These are phyloP conservation scores for Hymenochaete sp. DNA, from an alignment of 1,284 basidiomycete genomes.

Conservation along the genomic window DNA sequence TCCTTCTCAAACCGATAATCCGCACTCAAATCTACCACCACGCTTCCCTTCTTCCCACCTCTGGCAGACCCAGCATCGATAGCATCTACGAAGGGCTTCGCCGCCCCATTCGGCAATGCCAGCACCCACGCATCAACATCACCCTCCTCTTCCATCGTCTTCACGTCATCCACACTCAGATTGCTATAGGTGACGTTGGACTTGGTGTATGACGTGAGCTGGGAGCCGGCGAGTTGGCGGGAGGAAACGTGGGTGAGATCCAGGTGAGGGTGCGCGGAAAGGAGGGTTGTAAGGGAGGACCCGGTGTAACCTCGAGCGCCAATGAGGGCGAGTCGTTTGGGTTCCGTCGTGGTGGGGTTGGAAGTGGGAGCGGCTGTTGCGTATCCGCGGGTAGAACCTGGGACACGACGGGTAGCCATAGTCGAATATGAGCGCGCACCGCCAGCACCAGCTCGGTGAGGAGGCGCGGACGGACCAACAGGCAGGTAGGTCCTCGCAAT, in stretches of 20 bases:
- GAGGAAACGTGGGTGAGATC: slow-evolving; percentile 93
- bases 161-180: slow-evolving; percentile 68
- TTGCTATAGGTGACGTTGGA: slow-evolving; percentile 70
- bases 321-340: slow-evolving; percentile 89
- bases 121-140: slow-evolving; percentile 96
- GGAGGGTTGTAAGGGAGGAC: slow-evolving; percentile 79
- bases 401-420: slow-evolving; percentile 41
- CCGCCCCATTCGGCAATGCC: slow-evolving; percentile 95
- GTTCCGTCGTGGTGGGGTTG: slow-evolving; percentile 39
- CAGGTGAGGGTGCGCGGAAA: slow-evolving; percentile 82
- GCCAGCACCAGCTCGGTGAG: slow-evolving; percentile 24
- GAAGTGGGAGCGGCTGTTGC: slow-evolving; percentile 32
- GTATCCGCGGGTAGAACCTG: slow-evolving; percentile 51
- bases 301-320: slow-evolving; percentile 96
- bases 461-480: slow-evolving; percentile 72
- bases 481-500: slow-evolving; percentile 87
- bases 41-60: slow-evolving; percentile 48
- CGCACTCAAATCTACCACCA: slow-evolving; percentile 88
- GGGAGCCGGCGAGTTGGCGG: slow-evolving; percentile 82
- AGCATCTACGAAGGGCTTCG: slow-evolving; percentile 97
- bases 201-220: slow-evolving; percentile 81
- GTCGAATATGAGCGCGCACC: slow-evolving; percentile 67
- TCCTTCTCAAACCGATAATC: slow-evolving; percentile 92
- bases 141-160: slow-evolving; percentile 78
- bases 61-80: slow-evolving; percentile 64